These are phyloP conservation scores for Cladosporium velox DNA, from an alignment of 2,329 filamentous ascomycete genomes.

Conservation along the genomic window DNA sequence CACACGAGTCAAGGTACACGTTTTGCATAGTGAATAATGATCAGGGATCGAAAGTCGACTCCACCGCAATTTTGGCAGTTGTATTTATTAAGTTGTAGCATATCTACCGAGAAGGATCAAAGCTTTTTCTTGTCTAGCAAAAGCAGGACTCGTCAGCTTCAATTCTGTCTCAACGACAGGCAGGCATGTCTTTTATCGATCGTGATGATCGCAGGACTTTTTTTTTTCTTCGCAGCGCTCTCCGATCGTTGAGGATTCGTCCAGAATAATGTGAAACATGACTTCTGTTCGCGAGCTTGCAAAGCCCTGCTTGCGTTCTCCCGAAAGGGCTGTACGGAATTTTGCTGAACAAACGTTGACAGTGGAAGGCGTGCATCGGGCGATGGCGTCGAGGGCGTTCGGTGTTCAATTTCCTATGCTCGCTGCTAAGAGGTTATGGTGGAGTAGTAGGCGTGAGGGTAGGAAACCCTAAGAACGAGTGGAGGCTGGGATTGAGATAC, in stretches of 20 bases:
- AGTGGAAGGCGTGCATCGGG: background rate
- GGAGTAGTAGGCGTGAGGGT: background rate
- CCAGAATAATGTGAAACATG: slow-evolving; percentile 9
- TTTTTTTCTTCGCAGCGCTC: background rate
- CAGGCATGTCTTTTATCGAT: background rate
- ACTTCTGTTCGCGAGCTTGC: background rate
- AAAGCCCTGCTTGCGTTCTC: background rate
- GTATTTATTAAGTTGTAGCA: too few relatives aligned
- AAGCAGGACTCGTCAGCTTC: background rate
- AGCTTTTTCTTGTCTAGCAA: background rate
- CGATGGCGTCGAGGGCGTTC: background rate
- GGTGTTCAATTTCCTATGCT: background rate
- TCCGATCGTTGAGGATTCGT: background rate
- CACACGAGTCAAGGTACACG: background rate
- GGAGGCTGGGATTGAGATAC: background rate
- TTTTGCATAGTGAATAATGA: background rate
- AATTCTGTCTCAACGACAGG: background rate
- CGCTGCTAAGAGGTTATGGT: background rate
- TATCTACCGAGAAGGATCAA: background rate
- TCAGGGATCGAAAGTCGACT: background rate
- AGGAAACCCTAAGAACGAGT: background rate
- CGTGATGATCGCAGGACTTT: background rate
- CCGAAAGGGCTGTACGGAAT: background rate
- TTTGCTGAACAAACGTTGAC: too few relatives aligned
- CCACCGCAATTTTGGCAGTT: too few relatives aligned